Percentiles rank a stretch among this genome's conserved stretches.
Conservation (phyloP, 768 basidiomycete genomes). For the Pleurotus giganteus region DNA sequence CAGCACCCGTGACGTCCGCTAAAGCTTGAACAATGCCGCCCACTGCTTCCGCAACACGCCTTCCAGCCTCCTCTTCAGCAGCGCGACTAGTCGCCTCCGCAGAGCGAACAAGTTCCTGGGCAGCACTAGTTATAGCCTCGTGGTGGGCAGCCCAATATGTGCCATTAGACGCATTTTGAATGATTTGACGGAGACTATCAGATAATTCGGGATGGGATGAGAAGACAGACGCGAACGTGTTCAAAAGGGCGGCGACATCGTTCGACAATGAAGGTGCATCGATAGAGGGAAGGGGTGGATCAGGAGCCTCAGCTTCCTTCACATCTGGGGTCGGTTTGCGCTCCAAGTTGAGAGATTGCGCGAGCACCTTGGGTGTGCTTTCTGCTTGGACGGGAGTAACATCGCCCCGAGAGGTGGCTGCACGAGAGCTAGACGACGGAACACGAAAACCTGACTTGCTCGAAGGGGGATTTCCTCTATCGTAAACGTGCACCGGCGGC, state of each 20-base stretch:
- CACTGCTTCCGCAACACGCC: constrained; percentile 61
- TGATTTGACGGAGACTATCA: constrained; percentile 62
- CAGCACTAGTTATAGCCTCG: constrained; percentile 55
- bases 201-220: constrained; percentile 70
- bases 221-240: constrained; percentile 52
- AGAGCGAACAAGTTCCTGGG: constrained; percentile 45
- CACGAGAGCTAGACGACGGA: constrained; percentile 5
- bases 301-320: constrained; percentile 15
- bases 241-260: constrained; percentile 64
- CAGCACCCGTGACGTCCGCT: constrained; percentile 27
- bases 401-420: constrained; percentile 8
- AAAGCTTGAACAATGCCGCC: constrained; percentile 56
- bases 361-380: constrained; percentile 33
- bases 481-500: constrained; percentile 60
- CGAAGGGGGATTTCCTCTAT: constrained; percentile 24
- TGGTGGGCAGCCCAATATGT: constrained; percentile 70
- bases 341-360: constrained; percentile 13
- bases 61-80: constrained; percentile 65
- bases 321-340: neutral
- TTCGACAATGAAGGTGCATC: constrained; percentile 51
- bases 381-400: constrained; percentile 20
- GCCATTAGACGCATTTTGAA: constrained; percentile 59
- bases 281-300: constrained; percentile 46
- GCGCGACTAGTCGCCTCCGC: constrained; percentile 40
- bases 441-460: constrained; percentile 4